phyloP scores from a whole-genome alignment of 2,329 filamentous ascomycete genomes.

The Fusarium sp. region DNA sequence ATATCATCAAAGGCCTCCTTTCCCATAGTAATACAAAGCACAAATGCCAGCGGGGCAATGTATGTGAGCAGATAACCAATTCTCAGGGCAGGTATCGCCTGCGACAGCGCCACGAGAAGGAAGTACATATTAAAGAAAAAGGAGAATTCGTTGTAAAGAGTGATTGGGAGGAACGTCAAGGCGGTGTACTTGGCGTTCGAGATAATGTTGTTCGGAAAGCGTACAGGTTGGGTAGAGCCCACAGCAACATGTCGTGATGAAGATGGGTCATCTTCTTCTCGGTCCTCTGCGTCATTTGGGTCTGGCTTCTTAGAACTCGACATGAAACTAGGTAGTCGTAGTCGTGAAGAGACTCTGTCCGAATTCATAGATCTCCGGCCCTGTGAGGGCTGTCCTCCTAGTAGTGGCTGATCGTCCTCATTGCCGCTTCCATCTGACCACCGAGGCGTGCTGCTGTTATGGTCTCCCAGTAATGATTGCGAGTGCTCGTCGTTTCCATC shows the following conservation, averaged over 20 bases:
- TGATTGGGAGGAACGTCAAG: slow-evolving; percentile 92
- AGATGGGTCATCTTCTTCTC: slow-evolving; percentile 70
- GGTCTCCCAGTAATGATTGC: slow-evolving; percentile 73
- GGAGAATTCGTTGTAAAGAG: slow-evolving; percentile 97
- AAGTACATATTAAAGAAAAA: slow-evolving; percentile 99
- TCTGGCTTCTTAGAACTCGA: slow-evolving; percentile 54
- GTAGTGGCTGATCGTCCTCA: slow-evolving; percentile 78
- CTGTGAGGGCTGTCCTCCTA: slow-evolving; percentile 58
- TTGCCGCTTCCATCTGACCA: slow-evolving; percentile 71
- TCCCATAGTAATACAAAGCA: slow-evolving; percentile 89
- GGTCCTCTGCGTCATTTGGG: slow-evolving; percentile 59
- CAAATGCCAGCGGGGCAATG: slow-evolving; percentile 90
- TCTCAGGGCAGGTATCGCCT: slow-evolving; percentile 86
- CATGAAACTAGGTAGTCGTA: slow-evolving; percentile 77
- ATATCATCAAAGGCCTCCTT: slow-evolving; percentile 98
- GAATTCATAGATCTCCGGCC: slow-evolving; percentile 46
- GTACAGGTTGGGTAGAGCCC: slow-evolving; percentile 76
- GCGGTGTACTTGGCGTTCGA: slow-evolving; percentile 99
- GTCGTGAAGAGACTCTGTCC: slow-evolving; percentile 56
- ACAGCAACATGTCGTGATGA: slow-evolving; percentile 81
- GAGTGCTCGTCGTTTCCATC: slow-evolving; percentile 73
- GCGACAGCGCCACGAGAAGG: slow-evolving; percentile 91
- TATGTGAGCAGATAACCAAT: slow-evolving; percentile 97
- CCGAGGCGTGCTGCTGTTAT: slow-evolving; percentile 64
- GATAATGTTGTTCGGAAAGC: slow-evolving; percentile 89